Base-by-base conservation (phyloP, 805 yeast species). In the Yarrowia keelungensis region DNA sequence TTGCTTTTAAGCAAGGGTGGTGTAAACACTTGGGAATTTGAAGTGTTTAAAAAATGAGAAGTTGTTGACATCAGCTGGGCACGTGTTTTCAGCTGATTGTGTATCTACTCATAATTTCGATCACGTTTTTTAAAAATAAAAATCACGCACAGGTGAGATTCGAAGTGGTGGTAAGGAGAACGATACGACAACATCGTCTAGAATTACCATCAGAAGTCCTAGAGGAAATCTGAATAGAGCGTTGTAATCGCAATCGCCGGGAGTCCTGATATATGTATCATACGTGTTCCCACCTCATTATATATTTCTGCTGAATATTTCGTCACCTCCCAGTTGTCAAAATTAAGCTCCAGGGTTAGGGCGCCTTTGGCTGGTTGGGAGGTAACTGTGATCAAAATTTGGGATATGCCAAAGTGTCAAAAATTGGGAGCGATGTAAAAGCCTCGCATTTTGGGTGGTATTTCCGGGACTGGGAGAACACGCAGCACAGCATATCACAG, bases 351-450 rank as follows among this genome's bases (percentile, higher is more conserved):
- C 32, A 53, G 42, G 59, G 59, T 39, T 53, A 19, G 45, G 45
- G 26, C 8, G n/a, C 2, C 8, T n/a, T 43, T 22, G 19, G 51
- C 15, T 15, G 39, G 47, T 56, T 54, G 50, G 65, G 51, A 45
- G 41, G 49, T 19, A n/a, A 11, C 26, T n/a, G 42, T 11, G 45
- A 2, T 58, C 49, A 58, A 42, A 42, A 42, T 7, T 56, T 42
- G 41, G 49, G 50, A 58, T 58, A 43, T n/a, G 46, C 32, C 11
- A n/a, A 58, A 58, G 64, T 58, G 51, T 45, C 51, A 59, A 59
- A 59, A 59, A 5, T 59, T 59, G 65, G 65, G 65, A 59, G 51
- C 65, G 65, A 35, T 59, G 64, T 59, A 35, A 45, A 45, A 43
- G 42, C 19, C 65, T 43, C 19, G 41, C 35, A 32, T 16, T 45